A percentile compares a stretch with the other conserved stretches of the same genome.
Evolutionary conservation across 2,329 filamentous ascomycete species (phyloP).

Genomic region (Mycocentrospora acerina): DNA sequence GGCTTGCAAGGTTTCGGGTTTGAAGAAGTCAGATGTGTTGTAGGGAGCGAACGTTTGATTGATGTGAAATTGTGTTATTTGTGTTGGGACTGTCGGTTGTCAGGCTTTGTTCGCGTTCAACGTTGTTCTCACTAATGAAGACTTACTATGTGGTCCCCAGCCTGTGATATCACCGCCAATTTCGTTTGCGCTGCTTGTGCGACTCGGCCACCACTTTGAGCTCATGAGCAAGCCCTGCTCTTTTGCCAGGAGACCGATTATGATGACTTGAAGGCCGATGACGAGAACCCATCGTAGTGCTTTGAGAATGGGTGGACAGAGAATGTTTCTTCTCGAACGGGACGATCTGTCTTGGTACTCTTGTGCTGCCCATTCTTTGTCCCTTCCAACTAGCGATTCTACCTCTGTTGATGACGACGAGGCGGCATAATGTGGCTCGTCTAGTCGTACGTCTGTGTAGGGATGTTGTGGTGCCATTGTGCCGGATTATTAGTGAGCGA

Average conservation of each 20-base stretch:
- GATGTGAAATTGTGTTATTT: slow-evolving; percentile 35
- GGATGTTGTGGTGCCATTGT: slow-evolving; percentile 35
- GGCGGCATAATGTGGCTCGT: slow-evolving; percentile 29
- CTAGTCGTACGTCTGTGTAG: slow-evolving; percentile 28
- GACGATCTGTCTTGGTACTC: slow-evolving; percentile 18
- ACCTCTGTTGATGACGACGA: slow-evolving; percentile 38
- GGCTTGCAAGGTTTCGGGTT: slow-evolving; percentile 30
- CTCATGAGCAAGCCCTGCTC: slow-evolving; percentile 32
- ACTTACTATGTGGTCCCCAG: slow-evolving; percentile 35
- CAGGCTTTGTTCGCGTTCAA: neutral
- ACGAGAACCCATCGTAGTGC: slow-evolving; percentile 33
- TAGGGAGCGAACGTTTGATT: slow-evolving; percentile 39
- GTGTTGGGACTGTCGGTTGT: slow-evolving; percentile 28
- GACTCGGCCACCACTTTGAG: slow-evolving; percentile 17
- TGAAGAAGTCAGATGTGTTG: slow-evolving; percentile 41
- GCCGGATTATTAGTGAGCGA: slow-evolving; percentile 10
- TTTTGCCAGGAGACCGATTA: slow-evolving; percentile 32
- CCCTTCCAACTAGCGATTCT: slow-evolving; percentile 31
- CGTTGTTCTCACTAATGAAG: too few relatives aligned
- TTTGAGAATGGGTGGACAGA: slow-evolving; percentile 11
- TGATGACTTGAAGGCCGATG: slow-evolving; percentile 32
- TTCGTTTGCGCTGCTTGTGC: slow-evolving; percentile 28
- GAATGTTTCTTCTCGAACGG: slow-evolving; percentile 19
- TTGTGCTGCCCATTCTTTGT: slow-evolving; percentile 28
- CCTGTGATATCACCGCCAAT: slow-evolving; percentile 38